phyloP scores from a whole-genome alignment of 2,329 filamentous ascomycete species.

The Fusarium lyarnte region DNA sequence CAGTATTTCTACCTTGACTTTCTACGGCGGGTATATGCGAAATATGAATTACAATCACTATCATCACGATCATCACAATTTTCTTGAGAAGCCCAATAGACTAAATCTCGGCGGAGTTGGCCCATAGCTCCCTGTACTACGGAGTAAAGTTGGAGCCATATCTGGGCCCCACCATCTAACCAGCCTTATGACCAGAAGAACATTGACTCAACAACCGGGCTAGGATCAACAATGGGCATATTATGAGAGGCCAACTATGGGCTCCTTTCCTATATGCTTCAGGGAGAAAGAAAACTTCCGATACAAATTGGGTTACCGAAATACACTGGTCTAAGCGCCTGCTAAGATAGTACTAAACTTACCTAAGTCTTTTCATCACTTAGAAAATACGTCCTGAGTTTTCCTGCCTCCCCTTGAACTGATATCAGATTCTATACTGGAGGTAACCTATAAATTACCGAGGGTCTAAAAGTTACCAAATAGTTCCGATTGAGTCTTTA shows the following conservation, averaged over 20 bases:
- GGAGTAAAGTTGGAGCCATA: neutral
- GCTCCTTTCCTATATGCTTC: neutral
- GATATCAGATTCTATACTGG: neutral
- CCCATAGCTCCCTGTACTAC: neutral
- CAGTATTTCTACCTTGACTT: neutral
- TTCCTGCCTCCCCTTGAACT: neutral
- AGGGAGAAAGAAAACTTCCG: neutral
- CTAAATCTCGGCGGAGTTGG: neutral
- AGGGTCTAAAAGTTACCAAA: neutral
- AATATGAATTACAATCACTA: neutral
- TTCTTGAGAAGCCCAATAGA: neutral
- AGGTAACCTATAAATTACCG: neutral
- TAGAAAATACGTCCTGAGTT: neutral
- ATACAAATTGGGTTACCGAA: neutral
- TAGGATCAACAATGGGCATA: neutral
- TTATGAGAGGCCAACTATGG: no score
- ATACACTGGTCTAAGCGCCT: neutral
- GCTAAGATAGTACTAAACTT: neutral
- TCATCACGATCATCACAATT: neutral
- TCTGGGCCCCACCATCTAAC: neutral
- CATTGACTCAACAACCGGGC: neutral
- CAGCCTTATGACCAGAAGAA: neutral
- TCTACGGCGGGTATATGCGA: neutral
- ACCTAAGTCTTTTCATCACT: neutral
- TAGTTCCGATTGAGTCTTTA: neutral